Evolutionary conservation across 1,139 yeast species (phyloP).

Genomic region (Pichia sp.): DNA sequence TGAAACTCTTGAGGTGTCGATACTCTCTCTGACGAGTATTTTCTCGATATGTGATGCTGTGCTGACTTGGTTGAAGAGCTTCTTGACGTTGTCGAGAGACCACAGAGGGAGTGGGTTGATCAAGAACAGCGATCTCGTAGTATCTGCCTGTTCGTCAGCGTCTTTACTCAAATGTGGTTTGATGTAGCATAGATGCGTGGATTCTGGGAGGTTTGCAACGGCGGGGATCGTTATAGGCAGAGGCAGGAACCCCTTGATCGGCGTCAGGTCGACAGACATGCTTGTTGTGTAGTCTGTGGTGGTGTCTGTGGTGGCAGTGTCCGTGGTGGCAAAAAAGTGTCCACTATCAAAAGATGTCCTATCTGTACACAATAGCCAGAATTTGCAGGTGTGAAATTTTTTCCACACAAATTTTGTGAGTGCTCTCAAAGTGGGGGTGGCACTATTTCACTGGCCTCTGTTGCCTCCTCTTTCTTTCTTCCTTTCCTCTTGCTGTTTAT

Average conservation of each 20-base stretch:
- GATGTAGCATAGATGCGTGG: slow-evolving; percentile 52
- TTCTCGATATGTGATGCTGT: slow-evolving; percentile 36
- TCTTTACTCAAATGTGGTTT: slow-evolving; percentile 55
- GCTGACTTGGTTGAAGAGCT: slow-evolving; percentile 58
- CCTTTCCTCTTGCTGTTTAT: too few species aligned
- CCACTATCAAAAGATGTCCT: too few species aligned
- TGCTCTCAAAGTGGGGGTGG: too few species aligned
- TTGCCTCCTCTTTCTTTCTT: too few species aligned
- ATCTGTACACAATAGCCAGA: too few species aligned
- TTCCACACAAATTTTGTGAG: too few species aligned
- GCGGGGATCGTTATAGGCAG: slow-evolving; percentile 45
- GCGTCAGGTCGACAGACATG: not conserved
- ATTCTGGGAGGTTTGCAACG: slow-evolving; percentile 18
- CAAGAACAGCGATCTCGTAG: slow-evolving; percentile 57
- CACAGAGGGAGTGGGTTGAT: slow-evolving; percentile 74
- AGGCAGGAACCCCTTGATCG: slow-evolving; percentile 54
- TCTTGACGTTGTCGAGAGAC: slow-evolving; percentile 49
- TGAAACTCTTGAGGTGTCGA: slow-evolving; percentile 12
- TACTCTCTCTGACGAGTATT: slow-evolving; percentile 12
- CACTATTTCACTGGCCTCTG: too few species aligned
- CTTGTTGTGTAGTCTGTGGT: too few species aligned
- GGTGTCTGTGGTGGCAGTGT: too few species aligned
- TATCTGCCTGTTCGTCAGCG: slow-evolving; percentile 27
- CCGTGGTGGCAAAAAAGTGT: too few species aligned
- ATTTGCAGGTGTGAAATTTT: too few species aligned